Evolutionary conservation across 1,139 yeast species (phyloP), one percentile per base, ranked within the genome.

Genomic region (Candida smagusa): DNA sequence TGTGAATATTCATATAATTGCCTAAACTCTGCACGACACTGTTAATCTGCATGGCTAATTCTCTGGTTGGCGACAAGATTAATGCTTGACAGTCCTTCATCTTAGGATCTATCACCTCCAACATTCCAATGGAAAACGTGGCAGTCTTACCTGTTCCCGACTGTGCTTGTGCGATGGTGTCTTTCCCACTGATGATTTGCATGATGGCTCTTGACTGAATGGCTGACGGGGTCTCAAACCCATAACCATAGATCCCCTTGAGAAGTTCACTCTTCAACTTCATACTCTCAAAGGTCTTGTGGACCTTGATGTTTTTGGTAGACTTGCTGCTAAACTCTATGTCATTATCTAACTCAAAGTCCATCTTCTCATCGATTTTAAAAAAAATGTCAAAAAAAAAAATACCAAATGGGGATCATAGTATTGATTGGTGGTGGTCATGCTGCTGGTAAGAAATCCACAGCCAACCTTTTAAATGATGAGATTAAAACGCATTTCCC

Each of bases 111-210:
- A 88, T 71, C 12, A 75, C 88, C 58, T 90, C 89, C 39, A 92
- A 68, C 83, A 87, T 84, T 8, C 96, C 96, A 40, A 92, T 88
- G 11, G 96, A 77, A 59, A 92, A 92, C 0, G 98, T 92, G 13
- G 97, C 98, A 0, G 98, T 92, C 61, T 92, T 92, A 55, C 98
- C 98, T 1, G 98, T 92, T 45, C 98, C 98, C 4, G 96, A 87
- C 59, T 92, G 98, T 8, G 97, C 97, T 63, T 92, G 98, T 16
- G 97, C 97, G 43, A 92, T 87, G 2, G 92, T 86, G 59, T 92
- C 98, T 52, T 83, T 77, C 4, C 97, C 97, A 37, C 83, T 77
- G 38, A 90, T 88, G 45, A 90, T 89, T 56, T 90, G 97, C 65
- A 85, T 77, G 40, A 92, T 92, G 26, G 97, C 98, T 50, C 97